Conservation (phyloP, 192 early-diverging fungal species). For the Backusella mclennaniae region DNA sequence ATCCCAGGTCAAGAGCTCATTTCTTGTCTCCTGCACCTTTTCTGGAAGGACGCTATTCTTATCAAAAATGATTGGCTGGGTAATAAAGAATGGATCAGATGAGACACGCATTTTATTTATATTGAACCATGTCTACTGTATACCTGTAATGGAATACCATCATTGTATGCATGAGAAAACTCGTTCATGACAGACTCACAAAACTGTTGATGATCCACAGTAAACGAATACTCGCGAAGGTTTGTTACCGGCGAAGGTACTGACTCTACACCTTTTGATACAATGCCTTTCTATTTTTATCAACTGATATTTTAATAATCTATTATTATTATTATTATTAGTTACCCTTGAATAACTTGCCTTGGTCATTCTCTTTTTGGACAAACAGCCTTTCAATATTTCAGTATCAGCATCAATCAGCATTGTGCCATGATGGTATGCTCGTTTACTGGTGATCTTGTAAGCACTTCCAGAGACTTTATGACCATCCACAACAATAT, state of each 20-base stretch:
- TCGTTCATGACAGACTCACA: slow-evolving; percentile 73
- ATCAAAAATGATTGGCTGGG: slow-evolving; percentile 30
- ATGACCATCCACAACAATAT: slow-evolving; percentile 78
- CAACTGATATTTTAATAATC: not conserved
- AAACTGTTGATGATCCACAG: slow-evolving; percentile 82
- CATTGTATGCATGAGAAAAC: slow-evolving; percentile 64
- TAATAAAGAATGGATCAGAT: not conserved
- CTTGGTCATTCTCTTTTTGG: slow-evolving; percentile 26
- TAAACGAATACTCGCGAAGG: slow-evolving; percentile 74
- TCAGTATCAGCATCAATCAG: slow-evolving; percentile 85
- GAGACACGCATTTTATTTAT: not conserved
- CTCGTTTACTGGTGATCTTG: slow-evolving; percentile 77
- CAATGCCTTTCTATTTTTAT: slow-evolving; percentile 52
- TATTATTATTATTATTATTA: not conserved
- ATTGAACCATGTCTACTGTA: not conserved
- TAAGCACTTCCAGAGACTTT: slow-evolving; percentile 96
- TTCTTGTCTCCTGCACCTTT: slow-evolving; percentile 22
- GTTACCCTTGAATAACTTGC: slow-evolving; percentile 7
- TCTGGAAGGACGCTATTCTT: slow-evolving; percentile 22
- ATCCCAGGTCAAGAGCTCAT: slow-evolving; percentile 68
- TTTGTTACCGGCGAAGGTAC: slow-evolving; percentile 87
- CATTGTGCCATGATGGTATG: slow-evolving; percentile 99
- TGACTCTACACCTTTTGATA: slow-evolving; percentile 86
- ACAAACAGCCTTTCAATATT: slow-evolving; percentile 32
- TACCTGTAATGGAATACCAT: slow-evolving; percentile 19